These are phyloP conservation scores for Alternaria metachromatica DNA, from an alignment of 2,329 filamentous ascomycete species.

Conservation along the genomic window DNA sequence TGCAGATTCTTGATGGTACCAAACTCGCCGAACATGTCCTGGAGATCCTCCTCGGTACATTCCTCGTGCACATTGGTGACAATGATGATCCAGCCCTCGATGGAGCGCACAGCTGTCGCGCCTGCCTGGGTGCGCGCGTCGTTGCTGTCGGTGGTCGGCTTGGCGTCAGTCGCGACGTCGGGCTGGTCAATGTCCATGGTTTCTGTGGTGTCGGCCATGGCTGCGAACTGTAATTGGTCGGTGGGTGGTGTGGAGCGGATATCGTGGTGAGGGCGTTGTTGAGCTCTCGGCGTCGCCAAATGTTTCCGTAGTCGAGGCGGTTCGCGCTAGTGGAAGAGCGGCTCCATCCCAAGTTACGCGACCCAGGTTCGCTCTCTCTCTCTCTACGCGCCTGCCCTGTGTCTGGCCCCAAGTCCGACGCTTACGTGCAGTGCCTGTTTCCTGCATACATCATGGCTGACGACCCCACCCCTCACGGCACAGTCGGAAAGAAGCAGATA, in stretches of 20 bases:
- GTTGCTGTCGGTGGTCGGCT: conserved; percentile 51
- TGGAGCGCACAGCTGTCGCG: conserved; percentile 82
- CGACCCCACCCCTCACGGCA: not conserved
- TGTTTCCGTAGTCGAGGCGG: conserved; percentile 10
- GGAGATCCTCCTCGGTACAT: conserved; percentile 81
- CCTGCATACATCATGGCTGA: conserved; percentile 3
- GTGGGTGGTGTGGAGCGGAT: conserved; percentile 1
- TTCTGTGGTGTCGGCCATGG: conserved; percentile 53
- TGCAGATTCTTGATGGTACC: conserved; percentile 89
- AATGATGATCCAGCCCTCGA: conserved; percentile 88
- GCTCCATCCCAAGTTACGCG: conserved; percentile 1
- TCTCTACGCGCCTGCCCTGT: not conserved
- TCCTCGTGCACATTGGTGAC: conserved; percentile 89
- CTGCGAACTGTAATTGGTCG: conserved; percentile 16
- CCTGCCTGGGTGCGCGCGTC: conserved; percentile 76
- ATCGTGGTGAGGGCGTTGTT: not conserved
- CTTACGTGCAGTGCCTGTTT: not conserved
- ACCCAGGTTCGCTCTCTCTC: not conserved
- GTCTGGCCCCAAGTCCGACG: not conserved
- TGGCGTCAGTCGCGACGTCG: conserved; percentile 14
- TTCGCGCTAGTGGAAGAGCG: conserved; percentile 12
- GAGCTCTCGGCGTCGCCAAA: conserved; percentile 13
- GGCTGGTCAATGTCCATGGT: conserved; percentile 53
- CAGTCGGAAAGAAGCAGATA: not conserved
- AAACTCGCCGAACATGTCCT: conserved; percentile 82